Conservation (phyloP, 2,329 filamentous ascomycete species). For the Botrytis hyacinthi region DNA sequence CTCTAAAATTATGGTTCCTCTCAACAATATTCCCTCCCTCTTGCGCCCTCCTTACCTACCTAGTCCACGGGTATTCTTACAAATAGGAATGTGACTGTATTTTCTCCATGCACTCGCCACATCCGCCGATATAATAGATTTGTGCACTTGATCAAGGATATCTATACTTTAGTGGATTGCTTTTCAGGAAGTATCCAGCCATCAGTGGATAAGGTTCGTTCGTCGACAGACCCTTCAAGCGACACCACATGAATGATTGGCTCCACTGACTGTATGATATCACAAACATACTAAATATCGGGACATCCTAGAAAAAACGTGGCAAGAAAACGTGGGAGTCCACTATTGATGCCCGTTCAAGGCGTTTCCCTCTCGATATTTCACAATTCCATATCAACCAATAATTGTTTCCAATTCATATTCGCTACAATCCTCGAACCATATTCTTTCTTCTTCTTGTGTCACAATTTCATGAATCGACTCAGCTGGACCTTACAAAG, state of each 20-base stretch:
- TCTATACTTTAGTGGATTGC: not conserved
- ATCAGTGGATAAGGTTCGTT: not conserved
- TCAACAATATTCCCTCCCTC: not conserved
- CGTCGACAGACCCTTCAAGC: not conserved
- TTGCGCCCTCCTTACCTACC: too few species aligned
- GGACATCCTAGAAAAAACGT: slow-evolving; percentile 15
- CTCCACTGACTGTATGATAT: slow-evolving; percentile 1
- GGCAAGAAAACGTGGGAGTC: slow-evolving; percentile 20
- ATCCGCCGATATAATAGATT: slow-evolving; percentile 11
- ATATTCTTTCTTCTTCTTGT: not conserved
- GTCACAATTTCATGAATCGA: not conserved
- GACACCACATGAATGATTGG: not conserved
- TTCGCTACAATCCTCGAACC: not conserved
- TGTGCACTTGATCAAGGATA: not conserved
- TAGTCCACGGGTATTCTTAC: not conserved
- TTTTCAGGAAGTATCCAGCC: not conserved
- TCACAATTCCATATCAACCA: not conserved
- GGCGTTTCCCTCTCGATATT: not conserved
- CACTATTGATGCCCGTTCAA: slow-evolving; percentile 17
- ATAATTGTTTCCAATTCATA: not conserved
- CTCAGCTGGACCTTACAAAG: not conserved
- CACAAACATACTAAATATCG: not conserved
- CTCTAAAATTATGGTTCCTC: not conserved
- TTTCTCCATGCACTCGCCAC: slow-evolving; percentile 11
- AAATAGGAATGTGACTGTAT: slow-evolving; percentile 1